These are phyloP conservation scores for Neurospora cerealis DNA, from an alignment of 495 filamentous ascomycete species.

Conservation along the genomic window DNA sequence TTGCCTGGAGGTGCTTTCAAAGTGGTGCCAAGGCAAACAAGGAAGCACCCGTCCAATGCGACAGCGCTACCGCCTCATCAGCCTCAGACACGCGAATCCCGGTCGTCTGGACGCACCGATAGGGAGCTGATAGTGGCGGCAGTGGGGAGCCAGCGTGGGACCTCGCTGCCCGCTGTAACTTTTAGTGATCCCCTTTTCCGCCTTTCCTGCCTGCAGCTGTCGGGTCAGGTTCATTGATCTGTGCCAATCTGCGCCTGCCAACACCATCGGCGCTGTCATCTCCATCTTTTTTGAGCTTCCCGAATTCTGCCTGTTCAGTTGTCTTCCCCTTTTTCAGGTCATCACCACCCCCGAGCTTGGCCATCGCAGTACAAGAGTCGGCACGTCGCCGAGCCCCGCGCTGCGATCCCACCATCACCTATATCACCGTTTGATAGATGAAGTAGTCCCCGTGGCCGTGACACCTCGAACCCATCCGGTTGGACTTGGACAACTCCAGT, in stretches of 20 bases:
- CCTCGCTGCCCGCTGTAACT: not conserved
- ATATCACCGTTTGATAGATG: not conserved
- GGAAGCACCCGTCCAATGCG: not conserved
- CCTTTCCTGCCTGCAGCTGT: not conserved
- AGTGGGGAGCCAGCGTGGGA: not conserved
- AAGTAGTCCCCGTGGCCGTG: not conserved
- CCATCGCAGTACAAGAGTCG: not conserved
- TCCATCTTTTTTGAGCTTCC: not conserved
- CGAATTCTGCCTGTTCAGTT: not conserved
- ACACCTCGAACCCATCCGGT: not conserved
- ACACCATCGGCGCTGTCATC: not conserved
- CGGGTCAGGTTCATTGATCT: not conserved
- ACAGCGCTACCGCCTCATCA: not conserved
- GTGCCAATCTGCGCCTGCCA: not conserved
- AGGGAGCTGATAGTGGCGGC: not conserved
- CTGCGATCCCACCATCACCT: not conserved
- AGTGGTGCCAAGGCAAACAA: not conserved
- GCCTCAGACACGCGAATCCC: not conserved
- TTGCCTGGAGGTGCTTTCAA: not conserved
- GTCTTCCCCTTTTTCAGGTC: not conserved
- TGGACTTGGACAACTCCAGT: slow-evolving; percentile 8
- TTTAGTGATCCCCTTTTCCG: not conserved
- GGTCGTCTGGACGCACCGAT: not conserved
- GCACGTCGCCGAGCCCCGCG: not conserved
- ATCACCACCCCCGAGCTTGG: not conserved